These are phyloP conservation scores for Penicillium crystallinum DNA, from an alignment of 495 filamentous ascomycete species.

Conservation along the genomic window DNA sequence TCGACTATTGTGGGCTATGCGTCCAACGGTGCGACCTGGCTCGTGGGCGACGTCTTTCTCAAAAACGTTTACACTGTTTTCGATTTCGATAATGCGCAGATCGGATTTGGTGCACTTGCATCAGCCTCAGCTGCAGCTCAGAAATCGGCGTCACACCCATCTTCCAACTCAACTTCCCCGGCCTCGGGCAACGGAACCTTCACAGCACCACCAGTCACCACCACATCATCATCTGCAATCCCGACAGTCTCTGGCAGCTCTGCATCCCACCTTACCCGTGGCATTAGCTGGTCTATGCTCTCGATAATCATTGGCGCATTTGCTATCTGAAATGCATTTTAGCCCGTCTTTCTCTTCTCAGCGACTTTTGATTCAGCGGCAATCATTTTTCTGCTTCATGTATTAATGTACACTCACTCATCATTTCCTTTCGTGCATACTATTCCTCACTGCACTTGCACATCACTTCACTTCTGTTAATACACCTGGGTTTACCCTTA, in stretches of 20 bases:
- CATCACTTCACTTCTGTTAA: constrained; percentile 8
- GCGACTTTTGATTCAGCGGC: not conserved
- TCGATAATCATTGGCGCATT: constrained; percentile 4
- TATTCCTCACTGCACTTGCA: not conserved
- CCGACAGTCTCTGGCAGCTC: constrained; percentile 6
- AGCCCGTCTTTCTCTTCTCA: not conserved
- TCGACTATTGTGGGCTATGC: constrained; percentile 57
- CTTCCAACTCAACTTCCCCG: not conserved
- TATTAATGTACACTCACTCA: not conserved
- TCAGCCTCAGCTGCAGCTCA: constrained; percentile 7
- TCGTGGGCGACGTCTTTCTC: constrained; percentile 76
- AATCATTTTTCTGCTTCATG: constrained; percentile 1
- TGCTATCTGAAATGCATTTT: constrained; percentile 8
- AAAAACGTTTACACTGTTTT: constrained; percentile 91
- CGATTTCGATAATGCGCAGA: constrained; percentile 53
- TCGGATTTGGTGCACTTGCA: constrained; percentile 34
- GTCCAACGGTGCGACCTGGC: constrained; percentile 55
- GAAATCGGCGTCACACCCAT: not conserved
- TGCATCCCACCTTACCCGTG: constrained; percentile 6
- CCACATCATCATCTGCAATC: not conserved
- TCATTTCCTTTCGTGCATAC: not conserved
- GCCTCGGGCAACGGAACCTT: constrained; percentile 15
- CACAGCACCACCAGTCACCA: constrained; percentile 6
- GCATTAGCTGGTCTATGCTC: constrained; percentile 13
- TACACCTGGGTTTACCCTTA: constrained; percentile 4